Evolutionary conservation across 192 early-diverging fungal genomes (phyloP).

Genomic region (Gorgonomyces haynaldii): DNA sequence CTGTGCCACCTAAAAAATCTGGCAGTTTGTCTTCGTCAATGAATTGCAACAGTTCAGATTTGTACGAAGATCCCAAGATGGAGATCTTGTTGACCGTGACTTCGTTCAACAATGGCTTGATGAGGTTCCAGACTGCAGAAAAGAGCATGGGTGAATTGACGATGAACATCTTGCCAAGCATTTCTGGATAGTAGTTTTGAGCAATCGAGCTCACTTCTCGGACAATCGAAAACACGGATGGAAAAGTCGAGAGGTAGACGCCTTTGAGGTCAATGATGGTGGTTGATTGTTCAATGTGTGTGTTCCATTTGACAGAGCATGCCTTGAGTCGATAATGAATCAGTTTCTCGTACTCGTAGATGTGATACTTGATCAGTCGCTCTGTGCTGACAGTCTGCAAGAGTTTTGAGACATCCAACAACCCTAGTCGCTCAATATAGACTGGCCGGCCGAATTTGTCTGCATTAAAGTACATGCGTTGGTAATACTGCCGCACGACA

Average conservation of each 20-base stretch:
- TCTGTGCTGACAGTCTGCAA: slow-evolving; percentile 44
- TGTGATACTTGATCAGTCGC: slow-evolving; percentile 49
- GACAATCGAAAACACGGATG: slow-evolving; percentile 47
- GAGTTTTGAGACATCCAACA: slow-evolving; percentile 40
- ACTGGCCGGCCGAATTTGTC: slow-evolving; percentile 77
- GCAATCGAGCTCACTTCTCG: slow-evolving; percentile 59
- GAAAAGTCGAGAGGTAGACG: slow-evolving; percentile 58
- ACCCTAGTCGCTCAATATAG: slow-evolving; percentile 76
- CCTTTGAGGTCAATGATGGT: slow-evolving; percentile 80
- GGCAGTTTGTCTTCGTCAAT: slow-evolving; percentile 32
- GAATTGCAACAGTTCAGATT: slow-evolving; percentile 26
- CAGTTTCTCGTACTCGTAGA: slow-evolving; percentile 54
- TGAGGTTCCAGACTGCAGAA: slow-evolving; percentile 21
- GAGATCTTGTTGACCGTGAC: slow-evolving; percentile 41
- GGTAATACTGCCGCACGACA: slow-evolving; percentile 50
- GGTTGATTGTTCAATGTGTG: slow-evolving; percentile 59
- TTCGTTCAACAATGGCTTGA: slow-evolving; percentile 38
- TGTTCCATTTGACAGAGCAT: slow-evolving; percentile 44
- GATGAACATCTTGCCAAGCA: slow-evolving; percentile 27
- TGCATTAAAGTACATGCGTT: slow-evolving; percentile 68
- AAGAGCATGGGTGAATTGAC: slow-evolving; percentile 82
- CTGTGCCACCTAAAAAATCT: slow-evolving; percentile 32
- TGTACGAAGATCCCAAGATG: slow-evolving; percentile 29
- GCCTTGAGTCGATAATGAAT: slow-evolving; percentile 55
- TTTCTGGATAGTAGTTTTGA: slow-evolving; percentile 86